Conservation (phyloP, 2,329 filamentous ascomycete species). For the Myotisia sp. region DNA sequence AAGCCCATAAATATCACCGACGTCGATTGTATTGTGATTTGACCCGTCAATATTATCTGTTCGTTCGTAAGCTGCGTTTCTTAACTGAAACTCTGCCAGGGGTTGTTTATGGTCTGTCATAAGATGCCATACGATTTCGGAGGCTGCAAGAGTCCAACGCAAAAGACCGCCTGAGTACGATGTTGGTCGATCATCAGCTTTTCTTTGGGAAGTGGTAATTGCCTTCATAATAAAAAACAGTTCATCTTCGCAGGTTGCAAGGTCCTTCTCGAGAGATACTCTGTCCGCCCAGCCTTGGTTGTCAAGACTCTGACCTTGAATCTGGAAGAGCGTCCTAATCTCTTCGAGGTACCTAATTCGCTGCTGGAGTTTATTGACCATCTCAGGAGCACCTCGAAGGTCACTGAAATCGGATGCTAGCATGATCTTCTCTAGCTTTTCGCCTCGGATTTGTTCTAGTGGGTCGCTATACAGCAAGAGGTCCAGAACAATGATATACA, state of each 20-base stretch:
- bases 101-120: constrained; percentile 76
- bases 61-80: constrained; percentile 81
- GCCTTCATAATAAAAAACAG: constrained; percentile 99
- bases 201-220: constrained; percentile 88
- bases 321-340: constrained; percentile 91
- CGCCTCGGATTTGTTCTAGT: constrained; percentile 88
- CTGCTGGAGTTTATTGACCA: constrained; percentile 81
- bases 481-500: constrained; percentile 96
- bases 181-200: constrained; percentile 54
- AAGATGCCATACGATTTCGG: constrained; percentile 94
- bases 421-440: constrained; percentile 96
- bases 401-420: constrained; percentile 97
- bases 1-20: constrained; percentile 73
- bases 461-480: constrained; percentile 92
- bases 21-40: constrained; percentile 80
- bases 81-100: constrained; percentile 81
- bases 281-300: constrained; percentile 83
- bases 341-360: constrained; percentile 87
- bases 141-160: constrained; percentile 84
- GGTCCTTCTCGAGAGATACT: constrained; percentile 72
- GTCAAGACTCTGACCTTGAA: constrained; percentile 76
- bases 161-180: constrained; percentile 65
- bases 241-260: constrained; percentile 84
- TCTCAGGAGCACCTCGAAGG: constrained; percentile 78
- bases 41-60: constrained; percentile 96